Conservation (phyloP, 148 eudicot species). For the Spergularia bocconei region DNA sequence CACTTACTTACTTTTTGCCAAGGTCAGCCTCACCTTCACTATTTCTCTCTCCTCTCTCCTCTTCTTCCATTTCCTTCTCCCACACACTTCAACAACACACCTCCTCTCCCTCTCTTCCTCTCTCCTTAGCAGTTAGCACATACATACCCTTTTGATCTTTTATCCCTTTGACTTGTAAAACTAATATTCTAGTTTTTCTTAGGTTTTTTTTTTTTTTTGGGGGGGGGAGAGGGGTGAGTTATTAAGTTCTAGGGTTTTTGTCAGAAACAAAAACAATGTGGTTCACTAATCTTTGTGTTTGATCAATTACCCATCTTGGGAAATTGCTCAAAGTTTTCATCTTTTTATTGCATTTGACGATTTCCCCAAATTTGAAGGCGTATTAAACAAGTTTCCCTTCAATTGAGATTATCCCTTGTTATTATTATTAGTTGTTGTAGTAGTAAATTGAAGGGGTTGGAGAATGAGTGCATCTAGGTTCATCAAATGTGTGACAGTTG, state of each 20-base stretch:
- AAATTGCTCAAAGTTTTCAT: conserved; percentile 1
- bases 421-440: not conserved
- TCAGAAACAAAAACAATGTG: not conserved
- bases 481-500: conserved; percentile 43
- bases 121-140: not conserved
- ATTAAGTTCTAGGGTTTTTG: conserved; percentile 9
- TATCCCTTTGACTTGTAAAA: not conserved
- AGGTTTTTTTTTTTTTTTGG: too few species aligned
- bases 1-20: not conserved
- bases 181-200: too few species aligned
- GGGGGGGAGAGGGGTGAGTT: not conserved
- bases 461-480: conserved; percentile 40
- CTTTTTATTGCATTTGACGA: too few species aligned
- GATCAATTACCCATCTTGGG: conserved; percentile 15
- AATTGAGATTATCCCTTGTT: not conserved
- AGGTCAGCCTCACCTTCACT: not conserved
- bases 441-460: not conserved
- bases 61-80: not conserved
- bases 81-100: not conserved
- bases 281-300: conserved; percentile 4
- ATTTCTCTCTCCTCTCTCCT: not conserved
- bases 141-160: not conserved
- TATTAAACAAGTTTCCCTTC: not conserved
- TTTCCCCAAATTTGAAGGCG: too few species aligned
- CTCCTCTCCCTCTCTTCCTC: not conserved